Base-by-base conservation (phyloP, 768 basidiomycete species). In the Naganishia friedmannii region DNA sequence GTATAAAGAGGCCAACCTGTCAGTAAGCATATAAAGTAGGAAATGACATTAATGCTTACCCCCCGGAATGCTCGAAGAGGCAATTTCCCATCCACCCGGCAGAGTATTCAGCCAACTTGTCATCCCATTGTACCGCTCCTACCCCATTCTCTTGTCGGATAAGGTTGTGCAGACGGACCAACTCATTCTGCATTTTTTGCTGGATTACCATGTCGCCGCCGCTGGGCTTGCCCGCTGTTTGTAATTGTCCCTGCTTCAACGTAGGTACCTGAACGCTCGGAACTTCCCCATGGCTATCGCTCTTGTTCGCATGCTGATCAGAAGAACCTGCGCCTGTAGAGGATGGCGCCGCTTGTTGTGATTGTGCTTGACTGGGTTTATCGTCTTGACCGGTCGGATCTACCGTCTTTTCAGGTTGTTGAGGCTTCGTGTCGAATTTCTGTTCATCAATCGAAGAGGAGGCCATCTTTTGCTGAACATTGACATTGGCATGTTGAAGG, bases 61-160 rank as follows among this genome's bases (percentile, higher is more conserved):
- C 60, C 7, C 15, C 23, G 13, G 60, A 45, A 37, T 63, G 39
- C 2, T 63, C 32, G 6, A 3, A 42, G 28, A 23, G n/a, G 23
- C 60, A 63, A 4, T 63, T 23, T 7, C 8, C 17, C 60, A 37
- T 63, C 60, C 60, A 63, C 15, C 60, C 60, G n/a, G 39, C 42
- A 28, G 60, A 31, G 23, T 42, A 63, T 9, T 28, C 2, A 6
- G 60, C 60, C 39, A 63, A n/a, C 26, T 63, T 63, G 15, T 63
- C 39, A 17, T 63, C 60, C 60, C 60, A 63, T 19, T 28, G 39
- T 10, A 63, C n/a, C 1, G 9, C 39, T 46, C 19, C 19, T 29
- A 23, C 34, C 0, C 60, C 60, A 63, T 63, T 63, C 7, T 42
- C 60, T 4, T 26, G 1, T 13, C 60, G 60, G 29, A 63, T 23